A percentile compares a stretch with the other conserved stretches of the same genome.
phyloP scores from a whole-genome alignment of 345 rosid genomes.

The Populus euphratica region DNA sequence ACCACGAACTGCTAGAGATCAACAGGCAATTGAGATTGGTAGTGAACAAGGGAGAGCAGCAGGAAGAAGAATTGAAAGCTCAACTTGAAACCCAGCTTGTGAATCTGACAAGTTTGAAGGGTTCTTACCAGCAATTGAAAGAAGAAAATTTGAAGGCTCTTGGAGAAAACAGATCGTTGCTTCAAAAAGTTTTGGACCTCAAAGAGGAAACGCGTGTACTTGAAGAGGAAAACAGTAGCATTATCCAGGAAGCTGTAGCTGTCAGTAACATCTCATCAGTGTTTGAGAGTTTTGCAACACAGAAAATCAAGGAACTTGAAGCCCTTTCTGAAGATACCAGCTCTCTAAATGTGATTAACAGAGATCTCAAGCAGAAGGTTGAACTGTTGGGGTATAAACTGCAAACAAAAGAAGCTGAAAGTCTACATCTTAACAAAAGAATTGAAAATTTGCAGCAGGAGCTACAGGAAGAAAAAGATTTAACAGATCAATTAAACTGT shows the following conservation, averaged over 20 bases:
- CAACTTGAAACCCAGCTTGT: slow-evolving; percentile 37
- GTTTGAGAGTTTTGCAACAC: slow-evolving; percentile 46
- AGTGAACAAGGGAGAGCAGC: slow-evolving; percentile 38
- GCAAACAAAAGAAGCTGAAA: slow-evolving; percentile 44
- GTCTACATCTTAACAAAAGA: slow-evolving; percentile 38
- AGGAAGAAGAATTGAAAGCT: slow-evolving; percentile 36
- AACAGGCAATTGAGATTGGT: slow-evolving; percentile 55
- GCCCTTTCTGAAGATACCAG: slow-evolving; percentile 42
- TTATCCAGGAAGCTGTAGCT: slow-evolving; percentile 51
- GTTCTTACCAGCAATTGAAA: slow-evolving; percentile 43
- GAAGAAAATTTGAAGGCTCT: slow-evolving; percentile 48
- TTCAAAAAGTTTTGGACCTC: slow-evolving; percentile 40
- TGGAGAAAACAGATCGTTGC: slow-evolving; percentile 43
- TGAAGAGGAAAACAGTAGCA: slow-evolving; percentile 51
- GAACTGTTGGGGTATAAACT: slow-evolving; percentile 45
- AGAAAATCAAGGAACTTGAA: slow-evolving; percentile 52
- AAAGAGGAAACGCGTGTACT: slow-evolving; percentile 44
- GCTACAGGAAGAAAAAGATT: slow-evolving; percentile 48
- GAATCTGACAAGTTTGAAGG: slow-evolving; percentile 47
- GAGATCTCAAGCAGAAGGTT: slow-evolving; percentile 46
- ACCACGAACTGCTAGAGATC: slow-evolving; percentile 53
- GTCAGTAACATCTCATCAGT: slow-evolving; percentile 46
- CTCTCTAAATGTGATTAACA: slow-evolving; percentile 33
- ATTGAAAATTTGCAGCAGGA: slow-evolving; percentile 51
- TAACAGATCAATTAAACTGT: slow-evolving; percentile 53